phyloP scores from a whole-genome alignment of 345 rosid genomes.

The Zanthoxylum bungeanum region DNA sequence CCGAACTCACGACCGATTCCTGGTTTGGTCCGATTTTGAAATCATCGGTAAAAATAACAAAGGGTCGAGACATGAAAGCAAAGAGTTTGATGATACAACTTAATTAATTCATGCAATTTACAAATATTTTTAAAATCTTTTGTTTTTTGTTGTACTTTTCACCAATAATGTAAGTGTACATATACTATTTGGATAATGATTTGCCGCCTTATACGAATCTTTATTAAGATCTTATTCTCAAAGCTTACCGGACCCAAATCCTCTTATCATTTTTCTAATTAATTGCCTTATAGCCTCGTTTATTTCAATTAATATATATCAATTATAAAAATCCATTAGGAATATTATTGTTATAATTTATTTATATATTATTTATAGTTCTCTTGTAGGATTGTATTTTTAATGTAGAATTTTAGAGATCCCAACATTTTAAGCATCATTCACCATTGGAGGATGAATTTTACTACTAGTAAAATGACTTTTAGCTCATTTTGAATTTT shows the following conservation, averaged over 20 bases:
- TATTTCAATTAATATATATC: not conserved
- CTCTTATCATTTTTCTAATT: not conserved
- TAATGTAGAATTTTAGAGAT: not conserved
- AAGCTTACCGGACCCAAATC: not conserved
- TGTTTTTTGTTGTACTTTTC: not conserved
- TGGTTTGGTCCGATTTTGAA: no score
- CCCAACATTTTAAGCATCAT: no score
- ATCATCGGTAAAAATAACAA: no score
- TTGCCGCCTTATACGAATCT: not conserved
- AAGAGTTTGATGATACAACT: not conserved
- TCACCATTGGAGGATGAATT: no score
- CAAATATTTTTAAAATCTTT: not conserved
- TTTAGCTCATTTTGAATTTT: no score
- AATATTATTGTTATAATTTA: no score
- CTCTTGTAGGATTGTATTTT: not conserved
- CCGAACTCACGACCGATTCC: no score
- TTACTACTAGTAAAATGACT: no score
- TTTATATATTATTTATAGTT: no score
- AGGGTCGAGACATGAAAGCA: not conserved
- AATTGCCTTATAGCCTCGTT: not conserved
- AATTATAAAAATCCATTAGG: not conserved
- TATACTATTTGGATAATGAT: not conserved
- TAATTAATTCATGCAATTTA: not conserved
- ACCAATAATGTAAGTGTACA: not conserved
- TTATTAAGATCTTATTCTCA: not conserved